Evolutionary conservation across 2,329 filamentous ascomycete species (phyloP).

Genomic region (Monilinia vaccinii-corymbosi): DNA sequence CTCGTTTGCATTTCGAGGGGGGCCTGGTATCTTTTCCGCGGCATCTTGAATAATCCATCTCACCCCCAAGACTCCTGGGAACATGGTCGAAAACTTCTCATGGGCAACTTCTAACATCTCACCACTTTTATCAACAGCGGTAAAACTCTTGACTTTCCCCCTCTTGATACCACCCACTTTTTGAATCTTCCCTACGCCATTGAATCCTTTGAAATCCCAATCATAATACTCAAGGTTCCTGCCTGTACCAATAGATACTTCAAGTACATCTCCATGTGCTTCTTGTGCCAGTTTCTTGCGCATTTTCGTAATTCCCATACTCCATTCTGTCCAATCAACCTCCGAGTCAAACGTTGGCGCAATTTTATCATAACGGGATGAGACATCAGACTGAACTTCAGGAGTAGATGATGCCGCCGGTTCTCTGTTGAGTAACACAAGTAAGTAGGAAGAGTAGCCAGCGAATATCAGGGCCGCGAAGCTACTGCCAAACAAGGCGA

Average conservation of each 20-base stretch:
- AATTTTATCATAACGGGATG: constrained; percentile 26
- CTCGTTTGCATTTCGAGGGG: constrained; percentile 21
- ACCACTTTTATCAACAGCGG: constrained; percentile 51
- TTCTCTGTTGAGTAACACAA: constrained; percentile 27
- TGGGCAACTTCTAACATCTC: constrained; percentile 52
- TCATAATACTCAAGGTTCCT: constrained; percentile 51
- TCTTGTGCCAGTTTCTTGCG: constrained; percentile 39
- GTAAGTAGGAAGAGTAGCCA: constrained; percentile 27
- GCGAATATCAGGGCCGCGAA: constrained; percentile 10
- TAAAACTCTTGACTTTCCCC: constrained; percentile 43
- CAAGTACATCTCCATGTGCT: constrained; percentile 49
- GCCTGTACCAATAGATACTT: constrained; percentile 54
- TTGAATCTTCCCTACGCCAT: constrained; percentile 17
- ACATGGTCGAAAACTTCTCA: constrained; percentile 39
- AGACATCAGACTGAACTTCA: constrained; percentile 25
- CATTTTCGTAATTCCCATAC: constrained; percentile 45
- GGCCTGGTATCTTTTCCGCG: constrained; percentile 20
- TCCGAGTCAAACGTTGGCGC: constrained; percentile 50
- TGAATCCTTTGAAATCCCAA: constrained; percentile 36
- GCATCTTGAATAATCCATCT: constrained; percentile 31
- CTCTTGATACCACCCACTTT: constrained; percentile 20
- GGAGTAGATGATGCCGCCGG: constrained; percentile 16
- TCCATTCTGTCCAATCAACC: constrained; percentile 47
- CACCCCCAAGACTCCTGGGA: constrained; percentile 34
- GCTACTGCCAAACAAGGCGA: constrained; percentile 20